Percentiles rank a stretch among this genome's conserved stretches.
phyloP scores from a whole-genome alignment of 345 rosid genomes.

The Kernera saxatilis region DNA sequence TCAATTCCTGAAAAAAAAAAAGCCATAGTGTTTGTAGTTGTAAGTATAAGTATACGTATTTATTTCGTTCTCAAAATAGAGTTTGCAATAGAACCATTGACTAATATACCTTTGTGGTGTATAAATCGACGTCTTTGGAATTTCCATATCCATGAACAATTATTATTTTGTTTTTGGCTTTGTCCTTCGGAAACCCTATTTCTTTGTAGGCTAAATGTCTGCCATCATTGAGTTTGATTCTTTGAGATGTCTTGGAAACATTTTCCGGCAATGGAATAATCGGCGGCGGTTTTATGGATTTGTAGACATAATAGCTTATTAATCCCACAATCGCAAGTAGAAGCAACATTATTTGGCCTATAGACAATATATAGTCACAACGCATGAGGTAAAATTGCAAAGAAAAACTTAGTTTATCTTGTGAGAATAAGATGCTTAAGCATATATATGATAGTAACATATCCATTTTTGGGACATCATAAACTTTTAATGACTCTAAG shows the following conservation, averaged over 20 bases:
- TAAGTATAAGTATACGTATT: background rate
- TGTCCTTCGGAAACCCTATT: slow-evolving; percentile 36
- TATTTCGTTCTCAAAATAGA: too few species aligned
- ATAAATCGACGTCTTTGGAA: slow-evolving; percentile 14
- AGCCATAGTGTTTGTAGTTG: background rate
- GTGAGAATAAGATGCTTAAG: background rate
- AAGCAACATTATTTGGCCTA: background rate
- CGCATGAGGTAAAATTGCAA: background rate
- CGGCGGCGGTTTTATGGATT: slow-evolving; percentile 2
- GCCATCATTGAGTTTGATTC: slow-evolving; percentile 51
- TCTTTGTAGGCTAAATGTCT: slow-evolving; percentile 54
- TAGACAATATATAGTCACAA: too few species aligned
- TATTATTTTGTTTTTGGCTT: slow-evolving; percentile 38
- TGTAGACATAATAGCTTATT: slow-evolving; percentile 10
- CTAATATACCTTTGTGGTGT: slow-evolving; percentile 17
- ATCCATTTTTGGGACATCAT: background rate
- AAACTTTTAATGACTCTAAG: background rate
- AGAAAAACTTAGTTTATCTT: background rate
- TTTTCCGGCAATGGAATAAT: slow-evolving; percentile 14
- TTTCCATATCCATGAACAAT: slow-evolving; percentile 33
- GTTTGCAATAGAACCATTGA: too few species aligned
- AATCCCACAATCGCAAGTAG: slow-evolving; percentile 6
- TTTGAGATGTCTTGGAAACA: slow-evolving; percentile 23
- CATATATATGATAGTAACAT: background rate
- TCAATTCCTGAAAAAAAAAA: slow-evolving; percentile 59